Conservation (phyloP, 148 eudicot species). For the Diospyros lotus region DNA sequence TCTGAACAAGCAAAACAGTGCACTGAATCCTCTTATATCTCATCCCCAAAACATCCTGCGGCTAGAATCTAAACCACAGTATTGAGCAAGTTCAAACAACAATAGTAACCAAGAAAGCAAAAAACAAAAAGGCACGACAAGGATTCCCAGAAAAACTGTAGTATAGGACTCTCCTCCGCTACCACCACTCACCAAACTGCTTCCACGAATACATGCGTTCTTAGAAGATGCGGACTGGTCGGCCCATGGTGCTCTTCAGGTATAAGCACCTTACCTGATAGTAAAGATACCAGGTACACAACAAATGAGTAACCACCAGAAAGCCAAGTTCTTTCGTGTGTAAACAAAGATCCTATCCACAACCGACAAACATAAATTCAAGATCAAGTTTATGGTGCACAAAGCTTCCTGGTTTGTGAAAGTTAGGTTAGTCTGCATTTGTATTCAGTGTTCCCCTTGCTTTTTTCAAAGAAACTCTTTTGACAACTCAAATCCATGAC, state of each 20-base stretch:
- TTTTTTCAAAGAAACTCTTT: no score
- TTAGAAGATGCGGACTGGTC: slow-evolving; percentile 37
- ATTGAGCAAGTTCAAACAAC: neutral
- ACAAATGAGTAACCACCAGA: neutral
- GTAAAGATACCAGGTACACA: neutral
- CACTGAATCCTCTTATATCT: neutral
- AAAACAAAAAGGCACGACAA: neutral
- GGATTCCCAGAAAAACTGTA: slow-evolving; percentile 9
- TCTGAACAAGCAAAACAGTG: neutral
- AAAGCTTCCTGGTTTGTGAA: no score
- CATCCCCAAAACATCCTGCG: neutral
- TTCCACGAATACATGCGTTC: neutral
- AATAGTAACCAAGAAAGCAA: neutral
- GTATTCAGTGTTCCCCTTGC: no score
- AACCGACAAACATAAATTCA: no score
- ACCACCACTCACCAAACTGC: neutral
- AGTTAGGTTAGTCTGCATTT: no score
- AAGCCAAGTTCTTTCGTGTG: neutral
- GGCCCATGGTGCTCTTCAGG: slow-evolving; percentile 47
- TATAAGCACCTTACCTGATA: slow-evolving; percentile 42
- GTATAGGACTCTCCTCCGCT: neutral
- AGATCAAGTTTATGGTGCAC: no score
- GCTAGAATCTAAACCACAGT: neutral
- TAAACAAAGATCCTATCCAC: no score
- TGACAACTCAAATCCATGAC: no score